Evolutionary conservation across 2,329 filamentous ascomycete species (phyloP), one percentile per base, ranked within the genome.

Genomic region (Periconia sp.): DNA sequence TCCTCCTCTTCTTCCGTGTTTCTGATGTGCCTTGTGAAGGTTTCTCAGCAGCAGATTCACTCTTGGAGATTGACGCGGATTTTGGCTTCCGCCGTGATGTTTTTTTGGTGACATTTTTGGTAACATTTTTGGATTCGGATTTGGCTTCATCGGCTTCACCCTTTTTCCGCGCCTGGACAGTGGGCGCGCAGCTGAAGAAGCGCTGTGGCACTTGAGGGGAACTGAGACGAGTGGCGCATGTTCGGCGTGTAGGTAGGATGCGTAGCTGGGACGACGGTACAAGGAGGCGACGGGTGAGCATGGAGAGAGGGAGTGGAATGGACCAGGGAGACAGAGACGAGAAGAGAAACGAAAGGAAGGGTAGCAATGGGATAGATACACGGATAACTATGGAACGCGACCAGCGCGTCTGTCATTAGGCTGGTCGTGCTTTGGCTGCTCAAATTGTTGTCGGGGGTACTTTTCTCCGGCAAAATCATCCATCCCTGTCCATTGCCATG

Each of bases 211-310:
- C 44, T 20, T 33, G 43, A 6, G 48, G 47, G 19, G 45, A 43
- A 44, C 55, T 57, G 51, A 51, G 41, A 27, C 50, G 59, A 37
- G 52, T 48, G 45, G 63, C 53, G 51, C 64, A 68, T 48, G 63
- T 54, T 11, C 63, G 60, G 51, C 65, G 66, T 14, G 63, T 46
- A 35, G 60, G 48, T 6, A 45, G 33, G 15, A 44, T 54, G 41
- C 49, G 60, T 61, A 55, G 59, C 59, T 56, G 53, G 53, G 57
- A 54, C 52, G 61, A 58, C 44, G 50, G 61, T 27, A 59, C 60
- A 23, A 59, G 53, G 49, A 69, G 54, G 15, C 57, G 56, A 47
- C 62, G 64, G 49, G 59, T 58, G 52, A 69, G 65, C 69, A 71
- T 71, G 20, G 56, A 47, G 55, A 55, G 49, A 41, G 31, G 5